Evolutionary conservation across 2,329 filamentous ascomycete genomes (phyloP).

Genomic region (Torrubiellomyces zombiae): DNA sequence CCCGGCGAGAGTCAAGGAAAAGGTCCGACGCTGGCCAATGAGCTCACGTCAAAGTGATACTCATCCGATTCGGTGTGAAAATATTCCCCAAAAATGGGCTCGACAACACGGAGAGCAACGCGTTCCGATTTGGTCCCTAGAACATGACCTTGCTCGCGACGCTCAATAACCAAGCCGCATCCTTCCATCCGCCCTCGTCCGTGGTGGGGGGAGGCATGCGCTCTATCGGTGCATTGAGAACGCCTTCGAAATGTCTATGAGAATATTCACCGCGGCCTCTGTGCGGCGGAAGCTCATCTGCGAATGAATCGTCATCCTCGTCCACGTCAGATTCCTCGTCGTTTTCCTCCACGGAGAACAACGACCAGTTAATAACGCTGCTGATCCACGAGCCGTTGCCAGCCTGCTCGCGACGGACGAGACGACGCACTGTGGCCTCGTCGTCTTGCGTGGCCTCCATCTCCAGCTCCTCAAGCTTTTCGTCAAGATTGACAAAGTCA

Average conservation of each 20-base stretch:
- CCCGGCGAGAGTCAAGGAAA: too few relatives aligned
- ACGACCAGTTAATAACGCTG: constrained; percentile 39
- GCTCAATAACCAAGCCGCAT: constrained; percentile 50
- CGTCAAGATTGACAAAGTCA: constrained; percentile 47
- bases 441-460: constrained; percentile 35
- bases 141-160: constrained; percentile 47
- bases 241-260: constrained; percentile 21
- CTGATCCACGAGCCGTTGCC: constrained; percentile 43
- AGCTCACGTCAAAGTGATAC: too few relatives aligned
- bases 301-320: constrained; percentile 15
- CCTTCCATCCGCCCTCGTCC: constrained; percentile 46
- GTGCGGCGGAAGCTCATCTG: constrained; percentile 11
- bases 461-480: constrained; percentile 38
- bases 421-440: constrained; percentile 38
- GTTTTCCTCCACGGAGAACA: constrained; percentile 46
- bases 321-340: constrained; percentile 32
- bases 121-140: too few relatives aligned
- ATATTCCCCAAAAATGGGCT: too few relatives aligned
- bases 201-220: constrained; percentile 29
- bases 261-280: constrained; percentile 16
- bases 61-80: too few relatives aligned
- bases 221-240: constrained; percentile 24
- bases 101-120: too few relatives aligned
- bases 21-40: too few relatives aligned
- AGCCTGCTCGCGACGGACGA: constrained; percentile 35